Conservation (phyloP, 2,329 filamentous ascomycete genomes). For the Trichoderma brevicompactum region DNA sequence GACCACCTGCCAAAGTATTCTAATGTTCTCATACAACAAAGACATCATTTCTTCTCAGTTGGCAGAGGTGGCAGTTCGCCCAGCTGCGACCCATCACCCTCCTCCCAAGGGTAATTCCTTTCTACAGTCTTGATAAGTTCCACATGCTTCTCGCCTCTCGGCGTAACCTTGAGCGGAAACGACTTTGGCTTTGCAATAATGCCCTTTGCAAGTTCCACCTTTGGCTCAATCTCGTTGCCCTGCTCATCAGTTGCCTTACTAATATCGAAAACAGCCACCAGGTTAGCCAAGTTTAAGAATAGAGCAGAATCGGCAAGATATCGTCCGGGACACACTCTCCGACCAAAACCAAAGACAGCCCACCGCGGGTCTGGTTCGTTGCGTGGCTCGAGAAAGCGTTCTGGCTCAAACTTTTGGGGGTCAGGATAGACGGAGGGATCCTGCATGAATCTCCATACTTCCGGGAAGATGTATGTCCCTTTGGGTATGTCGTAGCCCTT, state of each 20-base stretch:
- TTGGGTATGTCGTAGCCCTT: conserved; percentile 16
- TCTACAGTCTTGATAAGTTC: conserved; percentile 24
- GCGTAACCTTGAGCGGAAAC: conserved; percentile 17
- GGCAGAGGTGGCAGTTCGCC: not conserved
- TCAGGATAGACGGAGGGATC: conserved; percentile 1
- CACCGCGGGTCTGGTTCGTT: conserved; percentile 14
- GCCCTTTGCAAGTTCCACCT: conserved; percentile 21
- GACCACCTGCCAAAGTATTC: no score
- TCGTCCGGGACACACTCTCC: conserved; percentile 20
- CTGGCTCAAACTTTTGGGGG: not conserved
- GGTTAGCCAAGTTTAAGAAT: conserved; percentile 5
- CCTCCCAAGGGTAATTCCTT: conserved; percentile 24
- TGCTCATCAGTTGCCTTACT: conserved; percentile 35
- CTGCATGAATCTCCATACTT: not conserved
- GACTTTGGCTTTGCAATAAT: not conserved
- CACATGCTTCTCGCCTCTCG: conserved; percentile 26
- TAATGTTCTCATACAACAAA: no score
- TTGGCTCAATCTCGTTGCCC: conserved; percentile 42
- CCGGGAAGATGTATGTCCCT: not conserved
- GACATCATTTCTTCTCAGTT: no score
- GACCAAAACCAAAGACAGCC: conserved; percentile 13
- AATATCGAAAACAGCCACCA: conserved; percentile 15
- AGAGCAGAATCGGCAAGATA: conserved; percentile 2
- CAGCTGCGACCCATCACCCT: conserved; percentile 15
- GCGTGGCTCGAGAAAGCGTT: conserved; percentile 22